Evolutionary conservation across 768 basidiomycete species (phyloP).

Genomic region (Tubosaeta brunneosetosa): DNA sequence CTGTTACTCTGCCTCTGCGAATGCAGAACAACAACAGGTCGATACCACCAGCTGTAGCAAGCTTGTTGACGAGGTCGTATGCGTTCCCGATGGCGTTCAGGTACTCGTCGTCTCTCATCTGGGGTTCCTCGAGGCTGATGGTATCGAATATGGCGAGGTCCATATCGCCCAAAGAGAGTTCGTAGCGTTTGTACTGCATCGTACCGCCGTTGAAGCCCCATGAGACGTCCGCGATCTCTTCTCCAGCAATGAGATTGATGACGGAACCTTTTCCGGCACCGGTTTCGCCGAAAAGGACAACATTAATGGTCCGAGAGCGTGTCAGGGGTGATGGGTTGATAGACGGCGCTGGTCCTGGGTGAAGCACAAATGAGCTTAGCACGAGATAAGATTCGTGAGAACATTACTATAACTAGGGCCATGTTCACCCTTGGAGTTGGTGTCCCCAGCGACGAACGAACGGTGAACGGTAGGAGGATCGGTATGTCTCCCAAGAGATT

Average conservation of each 20-base stretch:
- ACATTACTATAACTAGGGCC: too few species aligned
- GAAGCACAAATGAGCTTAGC: conserved; percentile 6
- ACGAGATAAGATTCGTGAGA: too few species aligned
- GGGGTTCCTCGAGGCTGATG: conserved; percentile 32
- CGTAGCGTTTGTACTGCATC: conserved; percentile 27
- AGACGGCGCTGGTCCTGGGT: background rate
- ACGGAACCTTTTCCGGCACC: conserved; percentile 33
- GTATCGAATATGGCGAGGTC: conserved; percentile 31
- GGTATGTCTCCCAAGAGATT: too few species aligned
- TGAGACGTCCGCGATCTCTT: conserved; percentile 22
- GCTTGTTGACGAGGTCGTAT: conserved; percentile 29
- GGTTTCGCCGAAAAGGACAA: conserved; percentile 41
- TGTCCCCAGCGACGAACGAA: too few species aligned
- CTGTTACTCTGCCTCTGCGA: conserved; percentile 35
- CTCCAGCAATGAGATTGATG: conserved; percentile 29
- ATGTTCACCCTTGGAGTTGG: too few species aligned
- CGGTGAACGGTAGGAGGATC: too few species aligned
- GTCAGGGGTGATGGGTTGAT: background rate
- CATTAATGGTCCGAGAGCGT: conserved; percentile 21
- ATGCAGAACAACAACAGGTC: conserved; percentile 41
- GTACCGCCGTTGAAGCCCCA: conserved; percentile 33
- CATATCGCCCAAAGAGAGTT: conserved; percentile 16
- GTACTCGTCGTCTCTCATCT: conserved; percentile 25
- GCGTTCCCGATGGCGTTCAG: conserved; percentile 27
- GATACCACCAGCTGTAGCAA: conserved; percentile 32